Base-by-base conservation (phyloP, 805 yeast genomes). In the Komagataella phaffii region DNA sequence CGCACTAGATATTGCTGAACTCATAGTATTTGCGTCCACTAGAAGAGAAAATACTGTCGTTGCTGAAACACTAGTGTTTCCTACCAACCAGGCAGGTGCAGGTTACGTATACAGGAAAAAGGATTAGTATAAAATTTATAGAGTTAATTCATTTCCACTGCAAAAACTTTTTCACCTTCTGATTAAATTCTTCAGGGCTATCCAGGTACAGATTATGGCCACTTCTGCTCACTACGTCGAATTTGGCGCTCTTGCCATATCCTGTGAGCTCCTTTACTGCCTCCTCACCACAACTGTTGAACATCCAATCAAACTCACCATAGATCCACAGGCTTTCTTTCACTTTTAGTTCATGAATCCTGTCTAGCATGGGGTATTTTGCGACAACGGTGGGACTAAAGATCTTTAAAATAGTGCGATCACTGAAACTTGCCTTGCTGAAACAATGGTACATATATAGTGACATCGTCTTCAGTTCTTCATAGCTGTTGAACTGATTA, bases 81-180 rank as follows among this genome's bases (percentile, higher is more conserved):
- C 96, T 17, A 76, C 81, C 48, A 83, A 85, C 70, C 97, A 90
- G 72, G 96, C 95, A 3, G 76, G 86, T 53, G 81, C 95, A 6
- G 68, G 73, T 58, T 87, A 83, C 61, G 65, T 83, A 43, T 72
- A 81, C 71, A 23, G 51, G n/a, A 45, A 45, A 18, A 47, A 30
- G 44, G 44, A 23, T 14, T 47, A 30, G 44, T 23, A 24, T 24
- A 47, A 14, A 47, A 6, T 14, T 7, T 18, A 47, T 47, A 23
- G 49, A n/a, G 44, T 7, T 12, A 19, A 21, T 49, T 18, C 45
- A 44, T 44, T 36, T 52, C 52, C 63, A 61, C 1, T 60, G 57
- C 48, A 75, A 56, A 53, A 74, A 76, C 45, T 62, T 60, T 52
- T 53, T 64, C 58, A 67, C 73, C 64, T 49, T 62, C 7, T 64